Evolutionary conservation across 352 stramenopile species (phyloP), one percentile per base, ranked within the genome.

Genomic region (Pythium graminicola): DNA sequence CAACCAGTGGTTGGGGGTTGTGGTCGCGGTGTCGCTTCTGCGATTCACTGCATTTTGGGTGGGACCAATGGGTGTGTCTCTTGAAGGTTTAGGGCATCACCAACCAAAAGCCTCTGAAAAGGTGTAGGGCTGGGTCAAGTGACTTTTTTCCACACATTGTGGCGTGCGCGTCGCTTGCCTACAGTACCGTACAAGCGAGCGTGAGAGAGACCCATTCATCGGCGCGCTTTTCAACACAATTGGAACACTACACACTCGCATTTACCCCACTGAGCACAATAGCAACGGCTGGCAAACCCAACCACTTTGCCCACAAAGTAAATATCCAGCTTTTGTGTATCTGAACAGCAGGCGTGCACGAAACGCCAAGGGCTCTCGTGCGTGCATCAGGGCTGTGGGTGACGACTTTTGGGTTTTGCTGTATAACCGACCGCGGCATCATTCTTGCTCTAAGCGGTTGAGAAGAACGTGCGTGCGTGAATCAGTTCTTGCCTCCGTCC

Each of bases 381-480:
- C 48, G 41, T 38, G 24, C 29, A 49, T 24, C 38, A 60, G 52
- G 52, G 52, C 52, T 60, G 52, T 51, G 52, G 45, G 43, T 60
- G 36, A 27, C 27, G 42, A 16, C 9, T 38, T 31, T 28, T 38
- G 20, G 33, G 10, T 13, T 10, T 32, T 17, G 11, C 32, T 28
- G 29, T 7, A 52, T 60, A 60, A 60, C 52, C 31, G 51, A 58
- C 41, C 35, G 31, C 36, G 36, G n/a, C 29, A 39, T 43, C n/a
- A n/a, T n/a, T 52, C 29, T 46, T 45, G 36, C 32, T 46, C 39
- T 59, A 31, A 43, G 32, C 52, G 42, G 42, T 52, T 60, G 42
- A 60, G 42, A 60, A 51, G 52, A 60, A 60, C 52, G 52, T 60
- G 52, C 52, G 42, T 50, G 52, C 44, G 51, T 45, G 44, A 33